Conservation (phyloP, 2,329 filamentous ascomycete species). For the Myotisia sp. region DNA sequence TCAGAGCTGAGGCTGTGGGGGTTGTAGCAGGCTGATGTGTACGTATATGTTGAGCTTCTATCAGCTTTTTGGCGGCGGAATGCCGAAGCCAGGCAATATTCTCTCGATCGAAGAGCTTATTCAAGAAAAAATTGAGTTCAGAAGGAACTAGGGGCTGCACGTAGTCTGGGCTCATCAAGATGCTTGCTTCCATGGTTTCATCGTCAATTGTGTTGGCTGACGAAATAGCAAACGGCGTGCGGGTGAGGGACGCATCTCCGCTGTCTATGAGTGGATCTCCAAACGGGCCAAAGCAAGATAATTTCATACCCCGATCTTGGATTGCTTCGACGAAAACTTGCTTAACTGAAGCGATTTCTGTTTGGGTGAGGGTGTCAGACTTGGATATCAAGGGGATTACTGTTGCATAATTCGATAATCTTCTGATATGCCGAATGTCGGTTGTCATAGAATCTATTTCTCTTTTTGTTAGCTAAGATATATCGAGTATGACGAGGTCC, state of each 20-base stretch:
- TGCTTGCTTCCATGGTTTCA: constrained; percentile 80
- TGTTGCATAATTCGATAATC: constrained; percentile 61
- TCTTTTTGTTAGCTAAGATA: neutral
- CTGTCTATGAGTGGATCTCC: constrained; percentile 15
- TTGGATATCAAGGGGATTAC: constrained; percentile 70
- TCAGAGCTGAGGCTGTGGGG: constrained; percentile 5
- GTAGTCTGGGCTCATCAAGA: constrained; percentile 87
- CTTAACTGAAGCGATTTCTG: constrained; percentile 47
- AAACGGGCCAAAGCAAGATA: constrained; percentile 50
- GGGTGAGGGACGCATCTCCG: constrained; percentile 15
- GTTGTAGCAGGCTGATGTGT: constrained; percentile 5
- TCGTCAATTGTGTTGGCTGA: constrained; percentile 56
- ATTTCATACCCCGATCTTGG: constrained; percentile 39
- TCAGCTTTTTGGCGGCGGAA: constrained; percentile 64
- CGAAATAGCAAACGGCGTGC: constrained; percentile 59
- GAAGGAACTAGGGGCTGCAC: constrained; percentile 63
- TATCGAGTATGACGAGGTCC: neutral
- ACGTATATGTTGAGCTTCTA: constrained; percentile 47
- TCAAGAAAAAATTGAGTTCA: constrained; percentile 57
- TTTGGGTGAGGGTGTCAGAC: constrained; percentile 51
- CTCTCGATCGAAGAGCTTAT: constrained; percentile 60
- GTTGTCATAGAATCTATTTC: constrained; percentile 41
- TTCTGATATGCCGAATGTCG: constrained; percentile 59
- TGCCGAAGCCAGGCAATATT: constrained; percentile 72
- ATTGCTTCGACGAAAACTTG: constrained; percentile 28